Evolutionary conservation across 768 basidiomycete genomes (phyloP).

Genomic region (Pholiota molesta): DNA sequence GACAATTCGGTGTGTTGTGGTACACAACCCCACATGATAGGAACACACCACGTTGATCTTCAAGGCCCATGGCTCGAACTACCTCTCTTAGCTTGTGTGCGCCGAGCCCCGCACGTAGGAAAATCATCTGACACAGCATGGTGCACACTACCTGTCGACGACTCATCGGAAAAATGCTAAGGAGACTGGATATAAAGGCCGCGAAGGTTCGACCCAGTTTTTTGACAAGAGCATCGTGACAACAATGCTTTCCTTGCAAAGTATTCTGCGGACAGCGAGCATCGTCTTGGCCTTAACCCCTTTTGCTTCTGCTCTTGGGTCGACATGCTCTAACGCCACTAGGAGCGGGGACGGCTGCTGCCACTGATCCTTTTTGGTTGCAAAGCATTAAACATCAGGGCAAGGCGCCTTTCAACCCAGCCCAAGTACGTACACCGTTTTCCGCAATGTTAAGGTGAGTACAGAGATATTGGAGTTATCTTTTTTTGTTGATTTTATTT

Average conservation of each 20-base stretch:
- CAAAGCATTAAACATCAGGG: slow-evolving; percentile 75
- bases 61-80: background rate
- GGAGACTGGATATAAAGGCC: background rate
- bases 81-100: background rate
- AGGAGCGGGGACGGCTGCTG: slow-evolving; percentile 50
- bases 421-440: slow-evolving; percentile 63
- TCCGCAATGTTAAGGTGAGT: slow-evolving; percentile 72
- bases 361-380: slow-evolving; percentile 72
- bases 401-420: slow-evolving; percentile 67
- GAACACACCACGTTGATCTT: background rate
- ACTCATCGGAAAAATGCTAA: background rate
- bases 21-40: background rate
- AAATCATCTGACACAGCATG: background rate
- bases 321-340: slow-evolving; percentile 20
- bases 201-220: background rate
- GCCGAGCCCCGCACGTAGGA: background rate
- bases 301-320: slow-evolving; percentile 18
- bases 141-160: background rate
- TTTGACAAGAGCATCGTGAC: background rate
- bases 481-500: slow-evolving; percentile 11
- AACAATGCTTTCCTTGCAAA: slow-evolving; percentile 11
- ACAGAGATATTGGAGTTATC: slow-evolving; percentile 36
- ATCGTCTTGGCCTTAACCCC: slow-evolving; percentile 13
- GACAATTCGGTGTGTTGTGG: background rate
- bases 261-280: slow-evolving; percentile 2